Base-by-base conservation (phyloP, 192 early-diverging fungal species). In the Backusella westeae region DNA sequence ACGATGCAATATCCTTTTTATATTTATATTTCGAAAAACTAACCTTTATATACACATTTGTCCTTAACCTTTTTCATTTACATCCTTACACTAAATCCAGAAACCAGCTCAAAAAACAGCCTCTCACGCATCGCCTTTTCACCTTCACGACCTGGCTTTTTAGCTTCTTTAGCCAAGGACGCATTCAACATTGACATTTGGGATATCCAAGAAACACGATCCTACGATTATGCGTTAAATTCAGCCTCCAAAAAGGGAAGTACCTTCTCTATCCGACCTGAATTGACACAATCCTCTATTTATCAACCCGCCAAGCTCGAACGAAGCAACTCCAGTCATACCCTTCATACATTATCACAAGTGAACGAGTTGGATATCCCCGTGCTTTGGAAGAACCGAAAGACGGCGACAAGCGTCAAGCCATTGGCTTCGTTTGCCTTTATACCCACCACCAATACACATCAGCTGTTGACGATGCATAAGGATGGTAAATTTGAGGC, bases 141-240 rank as follows among this genome's bases (percentile, higher is more conserved):
- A 38, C 84, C 87, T 1, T 52, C 78, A n/a, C 82, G 90, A 15
- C 70, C 85, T 14, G 91, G 91, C 15, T 75, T 90, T 46, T 72
- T 95, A 8, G 90, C 90, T 0, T 86, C 84, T 2, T 75, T 88
- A 17, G 82, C 89, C 15, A 88, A 85, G 56, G 90, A 93, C 26
- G 80, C 90, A 14, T 70, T 73, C 4, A 80, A 75, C 49, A 63
- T 93, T 36, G 85, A 86, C 53, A 70, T 93, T 4, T 93, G 90
- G 87, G 86, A 93, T 73, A 89, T 93, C 68, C 88, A 92, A 78
- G 91, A 93, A 72, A 88, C 76, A 19, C 21, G 72, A n/a, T 69
- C 72, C 14, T 71, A 67, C 12, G 63, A 67, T 12, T 70, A 41
- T 59, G 73, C 70, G 6, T 12, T 71, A 8, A 21, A 71, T n/a